Evolutionary conservation across 345 rosid species (phyloP), one percentile per base, ranked within the genome.

Genomic region (Moringa oleifera): DNA sequence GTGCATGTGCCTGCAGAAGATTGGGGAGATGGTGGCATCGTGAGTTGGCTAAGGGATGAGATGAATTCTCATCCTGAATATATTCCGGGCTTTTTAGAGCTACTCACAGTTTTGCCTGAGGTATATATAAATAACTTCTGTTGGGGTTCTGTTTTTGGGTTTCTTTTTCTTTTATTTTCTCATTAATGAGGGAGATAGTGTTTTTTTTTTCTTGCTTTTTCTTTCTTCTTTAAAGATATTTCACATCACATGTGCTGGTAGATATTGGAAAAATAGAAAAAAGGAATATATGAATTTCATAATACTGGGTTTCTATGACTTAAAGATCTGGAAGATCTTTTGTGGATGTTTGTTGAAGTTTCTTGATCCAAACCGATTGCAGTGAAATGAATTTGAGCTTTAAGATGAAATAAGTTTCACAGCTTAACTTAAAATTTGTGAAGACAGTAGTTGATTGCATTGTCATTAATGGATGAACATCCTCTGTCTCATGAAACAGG

Each of bases 21-120:
- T 68, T 91, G 99, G 99, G 96, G 95, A 70, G 91, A 88, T 76
- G 93, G 94, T 65, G 95, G 99, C 58, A 87, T 95, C 13, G 74
- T 91, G 65, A 89, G 77, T 77, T 95, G 97, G 97, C 95, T 95
- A 49, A 81, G 72, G 71, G 89, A 87, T 74, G 96, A 91, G 80
- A 95, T 95, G 99, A 87, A 84, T 76, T 75, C 82, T 58, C 93
- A 80, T 83, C 97, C 95, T 59, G 99, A 88, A 72, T 88, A 76
- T 80, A 77, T 87, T 70, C 95, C 99, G 11, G 99, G 99, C 59
- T 94, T 94, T 73, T 81, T 94, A 85, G 99, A 94, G 84, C 83
- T 94, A 54, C 88, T 94, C 68, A 84, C 93, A 0, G 97, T 94
- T 71, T 81, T 94, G 59, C 99, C 99, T 28, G 99, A 94, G 99